These are phyloP conservation scores for Candida corydali DNA, from an alignment of 805 yeast genomes.

Conservation along the genomic window DNA sequence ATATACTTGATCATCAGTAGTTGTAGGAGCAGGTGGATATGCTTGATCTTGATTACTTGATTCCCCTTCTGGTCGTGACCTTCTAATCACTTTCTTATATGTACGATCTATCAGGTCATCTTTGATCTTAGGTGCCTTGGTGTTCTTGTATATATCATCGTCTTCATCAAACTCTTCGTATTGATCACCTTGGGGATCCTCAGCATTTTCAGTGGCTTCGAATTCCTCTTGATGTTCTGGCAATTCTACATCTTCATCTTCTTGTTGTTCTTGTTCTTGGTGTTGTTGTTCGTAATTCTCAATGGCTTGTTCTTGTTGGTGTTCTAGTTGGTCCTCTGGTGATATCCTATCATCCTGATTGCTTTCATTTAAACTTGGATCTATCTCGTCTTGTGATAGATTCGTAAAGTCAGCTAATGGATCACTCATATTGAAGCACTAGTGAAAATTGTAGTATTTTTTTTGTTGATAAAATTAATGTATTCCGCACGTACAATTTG, in stretches of 20 bases:
- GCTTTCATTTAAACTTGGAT: slow-evolving; percentile 4
- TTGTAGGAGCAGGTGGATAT: slow-evolving; percentile 1
- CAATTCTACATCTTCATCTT: slow-evolving; percentile 6
- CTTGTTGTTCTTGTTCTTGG: slow-evolving; percentile 11
- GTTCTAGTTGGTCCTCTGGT: not conserved
- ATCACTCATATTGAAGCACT: slow-evolving; percentile 8
- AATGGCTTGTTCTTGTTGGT: slow-evolving; percentile 3
- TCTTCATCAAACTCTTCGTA: slow-evolving; percentile 18
- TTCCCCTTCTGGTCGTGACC: slow-evolving; percentile 6
- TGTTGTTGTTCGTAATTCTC: slow-evolving; percentile 5
- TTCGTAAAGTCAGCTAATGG: slow-evolving; percentile 10
- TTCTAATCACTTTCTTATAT: slow-evolving; percentile 27
- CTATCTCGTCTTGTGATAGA: slow-evolving; percentile 10
- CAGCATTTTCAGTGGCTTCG: slow-evolving; percentile 8
- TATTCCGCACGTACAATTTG: not conserved
- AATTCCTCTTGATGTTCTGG: slow-evolving; percentile 9
- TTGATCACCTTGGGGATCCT: slow-evolving; percentile 7
- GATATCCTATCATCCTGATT: not conserved
- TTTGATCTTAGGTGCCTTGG: slow-evolving; percentile 18
- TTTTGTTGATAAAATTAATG: slow-evolving; percentile 2
- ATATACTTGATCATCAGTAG: slow-evolving; percentile 11
- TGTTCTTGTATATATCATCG: slow-evolving; percentile 19
- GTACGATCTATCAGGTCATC: slow-evolving; percentile 14
- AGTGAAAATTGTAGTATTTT: not conserved
- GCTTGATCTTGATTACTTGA: slow-evolving; percentile 1